phyloP scores from a whole-genome alignment of 306 rosid species.

The Aeschynomene evenia region DNA sequence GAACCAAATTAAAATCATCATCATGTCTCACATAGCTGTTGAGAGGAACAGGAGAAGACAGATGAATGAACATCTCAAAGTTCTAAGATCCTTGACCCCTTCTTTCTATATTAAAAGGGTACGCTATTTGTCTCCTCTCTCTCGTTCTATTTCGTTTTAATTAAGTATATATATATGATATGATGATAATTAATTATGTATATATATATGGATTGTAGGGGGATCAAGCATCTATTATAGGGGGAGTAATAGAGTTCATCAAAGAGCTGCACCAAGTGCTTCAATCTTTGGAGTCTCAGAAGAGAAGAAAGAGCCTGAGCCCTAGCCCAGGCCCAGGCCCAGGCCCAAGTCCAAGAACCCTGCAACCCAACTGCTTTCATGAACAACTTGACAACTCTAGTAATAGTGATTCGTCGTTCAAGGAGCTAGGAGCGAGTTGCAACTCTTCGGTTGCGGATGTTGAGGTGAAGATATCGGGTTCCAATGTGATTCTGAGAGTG shows the following conservation, averaged over 20 bases:
- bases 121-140: background rate
- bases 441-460: slow-evolving; percentile 89
- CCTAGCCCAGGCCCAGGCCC: slow-evolving; percentile 88
- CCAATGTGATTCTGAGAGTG: slow-evolving; percentile 70
- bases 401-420: slow-evolving; percentile 18
- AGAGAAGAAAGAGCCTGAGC: slow-evolving; percentile 87
- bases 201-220: slow-evolving; percentile 47
- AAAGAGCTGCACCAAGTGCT: slow-evolving; percentile 90
- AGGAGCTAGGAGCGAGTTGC: slow-evolving; percentile 76
- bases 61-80: slow-evolving; percentile 98
- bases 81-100: slow-evolving; percentile 82
- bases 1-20: slow-evolving; percentile 38
- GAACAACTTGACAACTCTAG: slow-evolving; percentile 43
- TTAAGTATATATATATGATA: background rate
- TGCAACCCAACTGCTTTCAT: slow-evolving; percentile 26
- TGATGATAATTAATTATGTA: too few relatives aligned
- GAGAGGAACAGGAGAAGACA: slow-evolving; percentile 94
- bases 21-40: slow-evolving; percentile 97
- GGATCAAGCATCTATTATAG: slow-evolving; percentile 95
- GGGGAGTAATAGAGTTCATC: slow-evolving; percentile 89
- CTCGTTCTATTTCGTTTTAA: background rate
- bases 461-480: slow-evolving; percentile 85
- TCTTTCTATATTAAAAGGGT: slow-evolving; percentile 98
- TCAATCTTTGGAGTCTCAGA: slow-evolving; percentile 79
- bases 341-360: slow-evolving; percentile 46